A percentile compares a stretch with the other conserved stretches of the same genome.
Evolutionary conservation across 1,284 basidiomycete species (phyloP).

Genomic region (Meripilus lineatus): DNA sequence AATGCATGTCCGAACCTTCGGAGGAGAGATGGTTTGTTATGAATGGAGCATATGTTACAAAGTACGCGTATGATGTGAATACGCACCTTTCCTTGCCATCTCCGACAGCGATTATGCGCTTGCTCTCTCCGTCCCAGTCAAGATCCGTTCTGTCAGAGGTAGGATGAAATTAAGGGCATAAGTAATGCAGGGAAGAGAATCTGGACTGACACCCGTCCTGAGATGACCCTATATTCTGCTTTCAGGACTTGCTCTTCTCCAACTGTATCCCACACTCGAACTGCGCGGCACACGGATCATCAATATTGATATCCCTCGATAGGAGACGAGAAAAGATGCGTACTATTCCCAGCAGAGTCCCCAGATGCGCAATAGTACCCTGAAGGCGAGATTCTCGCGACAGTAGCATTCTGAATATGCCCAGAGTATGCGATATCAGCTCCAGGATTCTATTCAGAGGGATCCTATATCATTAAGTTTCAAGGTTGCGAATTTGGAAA

Average conservation of each 20-base stretch:
- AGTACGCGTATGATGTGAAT: too few species aligned
- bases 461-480: background rate
- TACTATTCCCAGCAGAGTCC: conserved; percentile 76
- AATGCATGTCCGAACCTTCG: conserved; percentile 82
- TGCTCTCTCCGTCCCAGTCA: conserved; percentile 95
- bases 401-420: conserved; percentile 82
- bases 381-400: conserved; percentile 89
- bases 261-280: conserved; percentile 91
- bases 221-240: conserved; percentile 79
- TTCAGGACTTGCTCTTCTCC: conserved; percentile 86
- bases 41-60: background rate
- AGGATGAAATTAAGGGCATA: background rate
- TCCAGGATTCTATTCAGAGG: conserved; percentile 61
- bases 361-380: conserved; percentile 95
- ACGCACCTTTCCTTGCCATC: conserved; percentile 86
- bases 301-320: background rate
- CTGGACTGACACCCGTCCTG: conserved; percentile 72
- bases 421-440: conserved; percentile 65
- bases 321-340: conserved; percentile 15
- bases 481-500: conserved; percentile 3
- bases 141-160: conserved; percentile 79
- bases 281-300: conserved; percentile 33
- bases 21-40: conserved; percentile 2
- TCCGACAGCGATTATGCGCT: conserved; percentile 94
- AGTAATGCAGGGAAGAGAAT: background rate